These are phyloP conservation scores for Pisolithus sp. DNA, from an alignment of 768 basidiomycete species.

Conservation along the genomic window DNA sequence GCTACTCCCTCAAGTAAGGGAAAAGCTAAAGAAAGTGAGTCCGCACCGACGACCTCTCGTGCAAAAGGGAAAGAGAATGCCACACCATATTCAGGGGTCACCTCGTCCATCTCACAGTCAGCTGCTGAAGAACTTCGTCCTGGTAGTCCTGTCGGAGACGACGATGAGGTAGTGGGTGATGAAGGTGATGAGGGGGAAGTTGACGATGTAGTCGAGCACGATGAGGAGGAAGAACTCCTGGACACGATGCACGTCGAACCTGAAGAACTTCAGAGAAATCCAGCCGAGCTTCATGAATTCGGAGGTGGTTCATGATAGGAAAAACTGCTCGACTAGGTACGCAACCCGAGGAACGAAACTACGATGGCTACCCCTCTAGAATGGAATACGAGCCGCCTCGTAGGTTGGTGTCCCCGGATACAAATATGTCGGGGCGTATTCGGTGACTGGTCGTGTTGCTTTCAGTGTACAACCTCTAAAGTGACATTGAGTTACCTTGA, in stretches of 20 bases:
- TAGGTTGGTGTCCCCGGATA: too few relatives aligned
- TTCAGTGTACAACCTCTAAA: too few relatives aligned
- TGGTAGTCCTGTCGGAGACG: slow-evolving; percentile 18
- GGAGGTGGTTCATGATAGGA: slow-evolving; percentile 7
- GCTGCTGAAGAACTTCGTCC: slow-evolving; percentile 20
- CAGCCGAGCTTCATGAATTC: slow-evolving; percentile 30
- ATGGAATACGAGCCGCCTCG: too few relatives aligned
- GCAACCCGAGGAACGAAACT: not conserved
- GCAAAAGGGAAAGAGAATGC: slow-evolving; percentile 28
- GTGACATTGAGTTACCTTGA: too few relatives aligned
- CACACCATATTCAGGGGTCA: slow-evolving; percentile 21
- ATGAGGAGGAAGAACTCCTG: slow-evolving; percentile 33
- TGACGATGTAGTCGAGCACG: slow-evolving; percentile 25
- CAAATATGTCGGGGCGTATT: too few relatives aligned
- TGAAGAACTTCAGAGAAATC: slow-evolving; percentile 37
- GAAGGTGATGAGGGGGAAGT: slow-evolving; percentile 21
- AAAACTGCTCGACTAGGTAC: slow-evolving; percentile 4
- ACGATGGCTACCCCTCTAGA: too few relatives aligned
- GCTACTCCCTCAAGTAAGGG: slow-evolving; percentile 21
- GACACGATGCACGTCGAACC: slow-evolving; percentile 40
- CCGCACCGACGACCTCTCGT: slow-evolving; percentile 23
- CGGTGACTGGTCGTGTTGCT: too few relatives aligned
- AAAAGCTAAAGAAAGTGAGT: slow-evolving; percentile 28
- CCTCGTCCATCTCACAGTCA: slow-evolving; percentile 22
- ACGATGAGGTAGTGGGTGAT: slow-evolving; percentile 28